Conservation (phyloP, 257 asterid species). For the Solanum pinnatisectum region DNA sequence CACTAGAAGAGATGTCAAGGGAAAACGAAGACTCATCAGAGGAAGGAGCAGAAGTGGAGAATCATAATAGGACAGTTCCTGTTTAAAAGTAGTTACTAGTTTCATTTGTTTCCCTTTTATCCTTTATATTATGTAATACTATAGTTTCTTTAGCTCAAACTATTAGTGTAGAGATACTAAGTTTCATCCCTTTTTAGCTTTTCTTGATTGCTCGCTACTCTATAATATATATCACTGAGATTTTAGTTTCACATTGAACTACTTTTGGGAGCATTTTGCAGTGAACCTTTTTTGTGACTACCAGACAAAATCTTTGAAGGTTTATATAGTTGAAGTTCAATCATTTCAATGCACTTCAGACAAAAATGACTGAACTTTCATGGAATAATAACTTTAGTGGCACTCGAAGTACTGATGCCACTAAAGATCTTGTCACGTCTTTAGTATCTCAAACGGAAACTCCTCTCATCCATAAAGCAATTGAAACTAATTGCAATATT, state of each 20-base stretch:
- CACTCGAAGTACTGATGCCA: background rate
- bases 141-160: background rate
- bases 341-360: background rate
- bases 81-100: background rate
- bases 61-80: background rate
- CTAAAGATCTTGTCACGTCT: background rate
- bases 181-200: background rate
- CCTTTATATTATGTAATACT: background rate
- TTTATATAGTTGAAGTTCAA: background rate
- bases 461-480: background rate
- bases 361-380: background rate
- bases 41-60: background rate
- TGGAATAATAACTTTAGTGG: background rate
- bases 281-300: background rate
- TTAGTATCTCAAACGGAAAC: background rate
- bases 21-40: constrained; percentile 18
- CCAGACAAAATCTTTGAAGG: background rate
- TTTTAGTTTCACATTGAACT: background rate
- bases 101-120: background rate
- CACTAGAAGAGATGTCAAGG: constrained; percentile 44
- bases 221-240: too few species aligned
- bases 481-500: background rate
- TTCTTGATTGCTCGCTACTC: background rate
- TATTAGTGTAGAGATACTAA: background rate
- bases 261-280: background rate